phyloP scores from a whole-genome alignment of 208 protist species.

The Trypanosomatidae sp. region DNA sequence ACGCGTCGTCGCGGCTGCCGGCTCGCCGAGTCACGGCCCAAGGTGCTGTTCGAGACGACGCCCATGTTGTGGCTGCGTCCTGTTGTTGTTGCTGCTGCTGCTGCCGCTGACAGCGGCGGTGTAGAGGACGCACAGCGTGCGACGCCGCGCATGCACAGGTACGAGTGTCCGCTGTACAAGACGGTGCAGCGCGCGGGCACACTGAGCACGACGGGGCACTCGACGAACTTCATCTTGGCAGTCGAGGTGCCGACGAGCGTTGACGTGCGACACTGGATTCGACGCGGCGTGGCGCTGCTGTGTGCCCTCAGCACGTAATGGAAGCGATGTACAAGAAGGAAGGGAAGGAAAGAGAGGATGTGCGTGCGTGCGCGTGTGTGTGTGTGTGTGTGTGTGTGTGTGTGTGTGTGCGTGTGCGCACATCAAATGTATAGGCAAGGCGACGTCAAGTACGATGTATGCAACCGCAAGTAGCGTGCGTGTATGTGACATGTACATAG shows the following conservation, averaged over 20 bases:
- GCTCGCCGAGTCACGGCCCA: slow-evolving; percentile 84
- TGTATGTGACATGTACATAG: not conserved
- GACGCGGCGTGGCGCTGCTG: slow-evolving; percentile 86
- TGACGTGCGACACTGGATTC: slow-evolving; percentile 91
- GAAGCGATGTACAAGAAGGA: not conserved
- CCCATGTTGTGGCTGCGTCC: slow-evolving; percentile 92
- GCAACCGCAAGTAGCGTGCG: not conserved
- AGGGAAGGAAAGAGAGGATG: not conserved
- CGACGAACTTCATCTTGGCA: slow-evolving; percentile 96
- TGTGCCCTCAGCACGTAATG: slow-evolving; percentile 59
- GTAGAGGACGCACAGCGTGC: too few species aligned
- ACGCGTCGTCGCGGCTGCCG: too few species aligned
- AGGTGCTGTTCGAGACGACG: slow-evolving; percentile 88
- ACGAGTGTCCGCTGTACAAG: slow-evolving; percentile 92
- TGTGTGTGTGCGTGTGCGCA: not conserved
- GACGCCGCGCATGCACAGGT: slow-evolving; percentile 37
- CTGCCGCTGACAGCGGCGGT: too few species aligned
- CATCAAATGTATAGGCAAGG: too few species aligned
- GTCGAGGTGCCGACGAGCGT: slow-evolving; percentile 88
- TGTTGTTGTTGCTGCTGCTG: too few species aligned
- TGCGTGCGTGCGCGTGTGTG: not conserved
- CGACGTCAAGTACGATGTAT: slow-evolving; percentile 1
- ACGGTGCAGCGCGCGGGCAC: slow-evolving; percentile 91
- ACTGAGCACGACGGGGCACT: slow-evolving; percentile 96
- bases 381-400: not conserved